Evolutionary conservation across 768 basidiomycete genomes (phyloP).

Genomic region (Stropharia rugosoannulata): DNA sequence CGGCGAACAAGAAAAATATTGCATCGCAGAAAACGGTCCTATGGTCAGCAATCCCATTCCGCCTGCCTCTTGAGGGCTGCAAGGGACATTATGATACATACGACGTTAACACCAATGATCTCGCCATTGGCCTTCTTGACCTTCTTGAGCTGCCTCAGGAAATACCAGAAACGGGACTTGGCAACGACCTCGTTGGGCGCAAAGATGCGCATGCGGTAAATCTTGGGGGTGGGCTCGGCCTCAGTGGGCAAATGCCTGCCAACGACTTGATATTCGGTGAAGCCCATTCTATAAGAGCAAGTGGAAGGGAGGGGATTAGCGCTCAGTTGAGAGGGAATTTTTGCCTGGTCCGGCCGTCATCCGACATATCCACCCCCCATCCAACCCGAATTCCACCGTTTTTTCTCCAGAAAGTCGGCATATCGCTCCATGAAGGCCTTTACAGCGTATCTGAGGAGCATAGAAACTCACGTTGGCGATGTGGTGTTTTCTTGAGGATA

Average conservation of each 20-base stretch:
- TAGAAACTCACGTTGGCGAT: slow-evolving; percentile 33
- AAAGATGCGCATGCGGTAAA: slow-evolving; percentile 99
- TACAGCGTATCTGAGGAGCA: slow-evolving; percentile 1
- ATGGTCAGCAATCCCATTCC: slow-evolving; percentile 63
- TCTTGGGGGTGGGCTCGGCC: slow-evolving; percentile 91
- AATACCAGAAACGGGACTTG: slow-evolving; percentile 99
- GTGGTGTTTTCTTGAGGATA: slow-evolving; percentile 34
- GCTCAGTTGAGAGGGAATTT: slow-evolving; percentile 9
- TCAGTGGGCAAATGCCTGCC: slow-evolving; percentile 97
- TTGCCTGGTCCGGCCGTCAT: slow-evolving; percentile 21
- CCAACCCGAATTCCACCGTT: slow-evolving; percentile 20
- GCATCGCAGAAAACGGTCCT: slow-evolving; percentile 16
- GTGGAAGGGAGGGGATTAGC: slow-evolving; percentile 4
- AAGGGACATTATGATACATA: slow-evolving; percentile 75
- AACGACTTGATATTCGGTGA: slow-evolving; percentile 94
- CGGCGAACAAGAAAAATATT: slow-evolving; percentile 26
- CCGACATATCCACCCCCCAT: slow-evolving; percentile 20
- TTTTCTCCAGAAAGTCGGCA: slow-evolving; percentile 11
- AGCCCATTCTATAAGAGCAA: slow-evolving; percentile 55
- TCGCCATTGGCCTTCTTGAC: slow-evolving; percentile 99
- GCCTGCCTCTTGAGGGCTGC: slow-evolving; percentile 86
- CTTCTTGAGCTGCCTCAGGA: slow-evolving; percentile 96
- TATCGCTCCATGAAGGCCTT: background rate
- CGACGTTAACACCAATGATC: slow-evolving; percentile 97
- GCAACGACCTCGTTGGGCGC: slow-evolving; percentile 98